phyloP scores from a whole-genome alignment of 2,329 filamentous ascomycete genomes.

The Pyrenophora teres region DNA sequence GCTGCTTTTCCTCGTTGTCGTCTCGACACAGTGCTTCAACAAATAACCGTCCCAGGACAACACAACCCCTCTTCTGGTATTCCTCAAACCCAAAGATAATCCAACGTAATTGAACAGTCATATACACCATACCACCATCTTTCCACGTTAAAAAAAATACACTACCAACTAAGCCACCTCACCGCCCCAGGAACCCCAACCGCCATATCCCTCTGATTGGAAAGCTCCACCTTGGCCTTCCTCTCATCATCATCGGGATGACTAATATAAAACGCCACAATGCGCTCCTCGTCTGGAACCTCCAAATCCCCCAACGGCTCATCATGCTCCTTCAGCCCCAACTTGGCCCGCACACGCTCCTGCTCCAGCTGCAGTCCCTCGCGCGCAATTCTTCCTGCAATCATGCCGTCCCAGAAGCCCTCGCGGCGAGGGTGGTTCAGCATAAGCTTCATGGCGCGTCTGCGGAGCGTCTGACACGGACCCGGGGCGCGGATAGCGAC shows the following conservation, averaged over 20 bases:
- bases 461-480: conserved; percentile 24
- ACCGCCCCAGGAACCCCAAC: conserved; percentile 19
- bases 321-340: conserved; percentile 1
- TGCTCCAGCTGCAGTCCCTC: conserved; percentile 37
- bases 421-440: conserved; percentile 46
- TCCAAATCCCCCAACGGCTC: conserved; percentile 16
- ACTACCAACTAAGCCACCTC: conserved; percentile 14
- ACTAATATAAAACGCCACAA: conserved; percentile 25
- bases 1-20: too few relatives aligned
- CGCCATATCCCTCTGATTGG: conserved; percentile 23
- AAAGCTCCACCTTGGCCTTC: conserved; percentile 26
- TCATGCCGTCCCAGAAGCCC: conserved; percentile 62
- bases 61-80: too few relatives aligned
- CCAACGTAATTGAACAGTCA: too few relatives aligned
- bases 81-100: too few relatives aligned
- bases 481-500: conserved; percentile 30
- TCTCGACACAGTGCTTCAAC: too few relatives aligned
- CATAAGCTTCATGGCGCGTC: conserved; percentile 32
- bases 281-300: conserved; percentile 27
- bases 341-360: conserved; percentile 20
- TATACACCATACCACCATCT: too few relatives aligned
- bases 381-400: conserved; percentile 57
- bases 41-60: too few relatives aligned
- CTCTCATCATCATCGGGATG: conserved; percentile 23
- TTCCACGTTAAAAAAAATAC: too few relatives aligned